Evolutionary conservation across 768 basidiomycete species (phyloP).

Genomic region (Mycena belliarum): DNA sequence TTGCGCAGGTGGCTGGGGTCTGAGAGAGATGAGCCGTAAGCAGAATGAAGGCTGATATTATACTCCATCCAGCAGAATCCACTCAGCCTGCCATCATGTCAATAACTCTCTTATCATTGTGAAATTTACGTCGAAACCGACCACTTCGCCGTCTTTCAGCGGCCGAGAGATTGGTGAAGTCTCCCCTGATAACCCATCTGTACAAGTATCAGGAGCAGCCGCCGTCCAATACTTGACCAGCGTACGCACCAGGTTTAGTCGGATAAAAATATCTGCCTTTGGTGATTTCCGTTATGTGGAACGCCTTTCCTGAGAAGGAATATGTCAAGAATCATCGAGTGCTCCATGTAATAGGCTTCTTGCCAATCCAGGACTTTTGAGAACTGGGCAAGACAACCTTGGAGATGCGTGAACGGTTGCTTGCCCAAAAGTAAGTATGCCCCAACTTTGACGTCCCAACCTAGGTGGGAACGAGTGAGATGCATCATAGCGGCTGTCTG

Average conservation of each 20-base stretch:
- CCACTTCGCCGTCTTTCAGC: slow-evolving; percentile 73
- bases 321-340: background rate
- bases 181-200: slow-evolving; percentile 68
- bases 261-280: slow-evolving; percentile 80
- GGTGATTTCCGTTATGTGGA: slow-evolving; percentile 73
- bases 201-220: background rate
- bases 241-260: slow-evolving; percentile 45
- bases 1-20: slow-evolving; percentile 92
- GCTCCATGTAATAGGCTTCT: slow-evolving; percentile 13
- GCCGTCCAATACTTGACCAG: background rate
- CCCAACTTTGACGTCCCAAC: no score
- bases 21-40: slow-evolving; percentile 28
- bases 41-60: slow-evolving; percentile 20
- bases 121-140: slow-evolving; percentile 25
- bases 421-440: no score
- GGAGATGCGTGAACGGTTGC: no score
- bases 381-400: slow-evolving; percentile 70
- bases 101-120: background rate
- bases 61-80: slow-evolving; percentile 89
- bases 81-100: slow-evolving; percentile 56
- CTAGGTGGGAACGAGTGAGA: no score
- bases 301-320: slow-evolving; percentile 68
- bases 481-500: no score
- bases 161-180: slow-evolving; percentile 60
- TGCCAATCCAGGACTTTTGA: slow-evolving; percentile 90